A percentile compares a stretch with the other conserved stretches of the same genome.
These are phyloP conservation scores for Jaenimonas drosophilae DNA, from an alignment of 208 protist genomes.

Conservation along the genomic window DNA sequence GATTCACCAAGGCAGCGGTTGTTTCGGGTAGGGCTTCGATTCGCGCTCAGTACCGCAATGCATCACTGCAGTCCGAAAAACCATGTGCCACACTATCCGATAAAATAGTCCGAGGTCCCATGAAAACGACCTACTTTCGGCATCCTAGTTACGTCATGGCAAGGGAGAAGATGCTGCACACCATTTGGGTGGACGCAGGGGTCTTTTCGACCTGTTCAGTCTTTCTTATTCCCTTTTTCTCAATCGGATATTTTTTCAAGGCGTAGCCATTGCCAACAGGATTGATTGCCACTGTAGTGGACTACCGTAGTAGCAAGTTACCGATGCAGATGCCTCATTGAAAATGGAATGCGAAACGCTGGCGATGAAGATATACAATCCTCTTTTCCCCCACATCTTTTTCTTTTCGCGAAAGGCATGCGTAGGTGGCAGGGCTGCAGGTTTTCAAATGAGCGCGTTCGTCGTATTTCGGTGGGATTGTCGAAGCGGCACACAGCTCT, in stretches of 20 bases:
- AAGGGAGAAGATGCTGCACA: slow-evolving; percentile 86
- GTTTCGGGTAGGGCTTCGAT: background rate
- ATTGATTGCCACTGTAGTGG: no score
- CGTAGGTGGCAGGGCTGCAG: no score
- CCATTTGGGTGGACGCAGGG: slow-evolving; percentile 80
- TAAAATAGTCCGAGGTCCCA: slow-evolving; percentile 76
- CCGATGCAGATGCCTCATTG: no score
- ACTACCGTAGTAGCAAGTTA: no score
- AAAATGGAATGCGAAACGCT: no score
- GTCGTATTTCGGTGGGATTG: no score
- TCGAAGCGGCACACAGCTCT: no score
- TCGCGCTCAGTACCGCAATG: slow-evolving; percentile 15
- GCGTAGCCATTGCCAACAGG: no score
- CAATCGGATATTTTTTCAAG: slow-evolving; percentile 81
- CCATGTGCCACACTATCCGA: slow-evolving; percentile 66
- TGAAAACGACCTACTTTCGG: slow-evolving; percentile 50
- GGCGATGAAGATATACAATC: no score
- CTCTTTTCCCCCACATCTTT: no score
- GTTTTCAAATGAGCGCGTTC: no score
- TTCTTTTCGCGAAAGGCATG: no score
- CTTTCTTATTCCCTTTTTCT: slow-evolving; percentile 73
- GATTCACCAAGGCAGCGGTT: background rate
- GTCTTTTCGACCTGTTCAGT: slow-evolving; percentile 59
- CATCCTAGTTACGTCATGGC: slow-evolving; percentile 86
- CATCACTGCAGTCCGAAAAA: slow-evolving; percentile 79